A percentile compares a stretch with the other conserved stretches of the same genome.
phyloP scores from a whole-genome alignment of 2,329 filamentous ascomycete species.

The Beauveria sp. region DNA sequence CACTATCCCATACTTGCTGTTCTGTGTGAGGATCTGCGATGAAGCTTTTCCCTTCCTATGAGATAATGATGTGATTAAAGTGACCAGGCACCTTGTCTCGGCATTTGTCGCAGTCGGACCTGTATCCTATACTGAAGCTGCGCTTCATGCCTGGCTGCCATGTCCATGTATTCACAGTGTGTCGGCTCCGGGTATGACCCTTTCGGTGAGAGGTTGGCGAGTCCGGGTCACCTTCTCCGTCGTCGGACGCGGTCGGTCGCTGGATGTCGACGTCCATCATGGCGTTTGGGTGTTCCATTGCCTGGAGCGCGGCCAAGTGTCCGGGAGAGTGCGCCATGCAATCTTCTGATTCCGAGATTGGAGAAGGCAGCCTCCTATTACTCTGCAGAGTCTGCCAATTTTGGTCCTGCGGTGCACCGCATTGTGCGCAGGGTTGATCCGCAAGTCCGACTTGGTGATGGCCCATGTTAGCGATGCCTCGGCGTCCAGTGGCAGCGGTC shows the following conservation, averaged over 20 bases:
- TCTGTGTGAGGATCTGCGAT: conserved; percentile 19
- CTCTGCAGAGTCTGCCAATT: conserved; percentile 48
- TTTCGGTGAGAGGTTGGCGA: conserved; percentile 43
- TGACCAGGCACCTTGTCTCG: conserved; percentile 67
- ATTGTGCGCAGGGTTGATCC: conserved; percentile 27
- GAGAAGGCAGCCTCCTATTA: conserved; percentile 48
- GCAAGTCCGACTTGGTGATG: conserved; percentile 33
- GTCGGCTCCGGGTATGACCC: conserved; percentile 51
- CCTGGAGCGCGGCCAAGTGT: conserved; percentile 27
- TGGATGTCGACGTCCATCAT: conserved; percentile 30
- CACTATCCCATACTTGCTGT: conserved; percentile 17
- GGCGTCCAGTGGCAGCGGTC: conserved; percentile 23
- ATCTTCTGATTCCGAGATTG: conserved; percentile 52
- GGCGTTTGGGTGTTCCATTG: conserved; percentile 32
- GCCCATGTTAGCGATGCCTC: conserved; percentile 30
- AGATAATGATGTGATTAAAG: conserved; percentile 71
- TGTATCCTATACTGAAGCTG: conserved; percentile 70
- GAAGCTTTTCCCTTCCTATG: conserved; percentile 33
- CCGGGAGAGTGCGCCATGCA: conserved; percentile 31
- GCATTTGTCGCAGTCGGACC: conserved; percentile 73
- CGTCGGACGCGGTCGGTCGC: conserved; percentile 18
- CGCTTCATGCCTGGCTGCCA: conserved; percentile 58
- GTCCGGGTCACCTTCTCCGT: conserved; percentile 26
- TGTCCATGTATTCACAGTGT: conserved; percentile 55
- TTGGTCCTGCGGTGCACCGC: conserved; percentile 39